Evolutionary conservation across 106 monocot species (phyloP).

Genomic region (Narthecium ossifragum): DNA sequence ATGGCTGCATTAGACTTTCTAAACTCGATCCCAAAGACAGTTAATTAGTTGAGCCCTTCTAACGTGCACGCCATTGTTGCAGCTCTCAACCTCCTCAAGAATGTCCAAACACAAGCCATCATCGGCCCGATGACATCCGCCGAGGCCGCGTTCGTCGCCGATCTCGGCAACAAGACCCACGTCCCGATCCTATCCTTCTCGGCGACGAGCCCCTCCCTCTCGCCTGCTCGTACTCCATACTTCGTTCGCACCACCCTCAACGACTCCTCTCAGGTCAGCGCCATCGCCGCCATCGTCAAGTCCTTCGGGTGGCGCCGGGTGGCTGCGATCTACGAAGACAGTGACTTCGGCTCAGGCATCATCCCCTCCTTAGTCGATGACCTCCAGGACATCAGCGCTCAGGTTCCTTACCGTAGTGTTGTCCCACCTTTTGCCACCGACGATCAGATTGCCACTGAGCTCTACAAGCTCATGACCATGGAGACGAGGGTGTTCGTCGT

Average conservation of each 20-base stretch:
- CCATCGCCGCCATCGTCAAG: conserved; percentile 30
- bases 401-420: conserved; percentile 24
- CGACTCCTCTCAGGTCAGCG: conserved; percentile 29
- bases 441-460: conserved; percentile 22
- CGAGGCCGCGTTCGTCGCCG: conserved; percentile 24
- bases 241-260: conserved; percentile 34
- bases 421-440: conserved; percentile 17
- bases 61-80: no score
- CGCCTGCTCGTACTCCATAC: conserved; percentile 18
- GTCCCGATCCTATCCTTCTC: conserved; percentile 42
- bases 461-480: conserved; percentile 31
- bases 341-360: conserved; percentile 40
- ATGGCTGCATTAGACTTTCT: no score
- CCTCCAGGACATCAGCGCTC: conserved; percentile 18
- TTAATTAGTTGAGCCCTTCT: no score
- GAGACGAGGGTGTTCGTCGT: conserved; percentile 56
- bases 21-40: no score
- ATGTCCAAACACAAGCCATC: conserved; percentile 30
- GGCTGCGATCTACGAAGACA: conserved; percentile 44
- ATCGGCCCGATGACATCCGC: conserved; percentile 36
- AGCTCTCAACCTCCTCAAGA: conserved; percentile 23
- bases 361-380: conserved; percentile 46
- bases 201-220: conserved; percentile 29
- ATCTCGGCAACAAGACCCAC: conserved; percentile 30
- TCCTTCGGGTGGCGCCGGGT: conserved; percentile 45